phyloP scores from a whole-genome alignment of 768 basidiomycete genomes.

The Xerocomellus intermedius region DNA sequence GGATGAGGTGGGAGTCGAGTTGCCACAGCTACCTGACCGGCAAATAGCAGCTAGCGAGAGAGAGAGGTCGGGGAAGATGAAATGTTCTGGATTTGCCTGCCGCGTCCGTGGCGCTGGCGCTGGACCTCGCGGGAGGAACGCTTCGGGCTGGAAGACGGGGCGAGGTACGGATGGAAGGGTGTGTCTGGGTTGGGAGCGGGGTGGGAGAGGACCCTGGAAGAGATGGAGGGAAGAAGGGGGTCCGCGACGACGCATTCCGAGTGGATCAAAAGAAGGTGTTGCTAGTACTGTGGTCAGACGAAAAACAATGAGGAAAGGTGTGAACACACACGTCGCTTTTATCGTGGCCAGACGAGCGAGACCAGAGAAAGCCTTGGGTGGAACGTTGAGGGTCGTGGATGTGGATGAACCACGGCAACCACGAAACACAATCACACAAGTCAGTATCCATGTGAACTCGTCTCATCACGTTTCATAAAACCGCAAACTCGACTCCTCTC shows the following conservation, averaged over 20 bases:
- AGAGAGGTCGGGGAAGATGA: conserved; percentile 23
- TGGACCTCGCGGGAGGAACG: conserved; percentile 22
- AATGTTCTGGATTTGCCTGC: conserved; percentile 1
- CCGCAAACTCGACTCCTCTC: too few relatives aligned
- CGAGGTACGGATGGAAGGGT: conserved; percentile 64
- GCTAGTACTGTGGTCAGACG: background rate
- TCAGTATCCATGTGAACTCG: too few relatives aligned
- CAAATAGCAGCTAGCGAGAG: conserved; percentile 19
- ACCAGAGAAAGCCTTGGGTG: background rate
- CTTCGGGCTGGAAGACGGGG: conserved; percentile 45
- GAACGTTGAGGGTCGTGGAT: too few relatives aligned
- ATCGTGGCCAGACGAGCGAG: background rate
- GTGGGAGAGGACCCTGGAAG: conserved; percentile 57
- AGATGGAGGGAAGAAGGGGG: conserved; percentile 68
- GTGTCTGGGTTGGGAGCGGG: conserved; percentile 61
- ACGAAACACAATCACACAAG: too few relatives aligned
- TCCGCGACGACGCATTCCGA: conserved; percentile 61
- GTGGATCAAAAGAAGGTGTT: background rate
- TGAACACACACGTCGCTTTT: background rate
- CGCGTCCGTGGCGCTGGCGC: conserved; percentile 18
- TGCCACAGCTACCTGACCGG: conserved; percentile 12
- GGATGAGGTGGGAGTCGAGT: conserved; percentile 14
- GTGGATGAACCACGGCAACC: too few relatives aligned
- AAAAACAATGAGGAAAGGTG: too few relatives aligned
- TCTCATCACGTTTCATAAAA: too few relatives aligned